Evolutionary conservation across 179 eudicot species (phyloP).

Genomic region (Beta macrorhiza): DNA sequence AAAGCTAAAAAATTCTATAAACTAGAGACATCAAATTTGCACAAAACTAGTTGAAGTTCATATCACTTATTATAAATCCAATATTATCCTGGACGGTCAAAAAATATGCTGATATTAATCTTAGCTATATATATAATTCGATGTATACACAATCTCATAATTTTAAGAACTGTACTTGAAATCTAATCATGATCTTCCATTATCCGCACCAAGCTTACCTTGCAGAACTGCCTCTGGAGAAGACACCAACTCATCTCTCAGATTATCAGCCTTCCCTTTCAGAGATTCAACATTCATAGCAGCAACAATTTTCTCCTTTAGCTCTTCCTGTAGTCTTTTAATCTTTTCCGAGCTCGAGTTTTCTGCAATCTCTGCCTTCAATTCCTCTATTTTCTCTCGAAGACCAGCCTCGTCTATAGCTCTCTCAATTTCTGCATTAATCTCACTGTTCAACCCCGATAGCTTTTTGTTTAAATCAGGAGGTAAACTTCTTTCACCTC

Average conservation of each 20-base stretch:
- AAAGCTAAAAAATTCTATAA: too few species aligned
- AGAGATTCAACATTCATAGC: constrained; percentile 27
- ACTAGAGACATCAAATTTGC: too few species aligned
- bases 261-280: constrained; percentile 27
- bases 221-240: constrained; percentile 8
- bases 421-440: constrained; percentile 30
- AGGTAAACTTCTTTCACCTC: constrained; percentile 3
- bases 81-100: constrained; percentile 2
- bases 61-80: not conserved
- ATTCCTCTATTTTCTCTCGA: constrained; percentile 30
- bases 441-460: constrained; percentile 26
- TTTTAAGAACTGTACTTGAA: not conserved
- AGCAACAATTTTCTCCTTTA: constrained; percentile 31
- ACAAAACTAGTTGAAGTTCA: not conserved
- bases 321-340: constrained; percentile 29
- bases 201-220: constrained; percentile 20
- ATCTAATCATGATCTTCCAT: constrained; percentile 18
- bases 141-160: not conserved
- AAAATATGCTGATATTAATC: constrained; percentile 2
- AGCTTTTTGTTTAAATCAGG: constrained; percentile 24
- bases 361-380: constrained; percentile 28
- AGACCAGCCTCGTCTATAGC: constrained; percentile 27
- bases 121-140: not conserved
- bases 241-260: constrained; percentile 21
- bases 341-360: constrained; percentile 28